Conservation (phyloP, 805 yeast genomes). For the Zygosaccharomyces kombuchaensis region DNA sequence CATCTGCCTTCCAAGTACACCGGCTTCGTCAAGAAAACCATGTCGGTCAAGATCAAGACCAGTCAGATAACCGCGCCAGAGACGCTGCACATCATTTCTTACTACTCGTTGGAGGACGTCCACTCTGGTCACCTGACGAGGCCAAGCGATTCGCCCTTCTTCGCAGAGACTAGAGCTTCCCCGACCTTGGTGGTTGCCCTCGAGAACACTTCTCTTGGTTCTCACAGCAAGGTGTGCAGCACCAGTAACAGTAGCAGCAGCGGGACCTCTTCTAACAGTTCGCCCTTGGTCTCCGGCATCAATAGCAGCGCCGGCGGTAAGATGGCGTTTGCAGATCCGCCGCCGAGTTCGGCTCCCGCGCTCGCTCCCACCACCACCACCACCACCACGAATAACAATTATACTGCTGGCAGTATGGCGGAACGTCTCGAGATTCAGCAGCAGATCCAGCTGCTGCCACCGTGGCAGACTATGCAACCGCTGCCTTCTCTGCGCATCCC, state of each 20-base stretch:
- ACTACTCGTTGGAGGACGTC: slow-evolving; percentile 75
- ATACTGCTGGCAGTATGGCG: slow-evolving; percentile 23
- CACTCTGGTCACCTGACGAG: slow-evolving; percentile 48
- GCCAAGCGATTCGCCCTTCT: slow-evolving; percentile 51
- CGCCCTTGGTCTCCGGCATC: neutral
- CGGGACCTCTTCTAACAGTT: neutral
- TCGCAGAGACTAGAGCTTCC: slow-evolving; percentile 48
- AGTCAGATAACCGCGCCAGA: slow-evolving; percentile 10
- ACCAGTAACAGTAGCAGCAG: slow-evolving; percentile 23
- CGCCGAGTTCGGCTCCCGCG: slow-evolving; percentile 5
- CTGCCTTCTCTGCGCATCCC: slow-evolving; percentile 1
- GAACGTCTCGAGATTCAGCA: slow-evolving; percentile 21
- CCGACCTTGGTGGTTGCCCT: slow-evolving; percentile 51
- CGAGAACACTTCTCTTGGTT: slow-evolving; percentile 54
- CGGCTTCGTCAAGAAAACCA: slow-evolving; percentile 80
- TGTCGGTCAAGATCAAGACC: slow-evolving; percentile 54
- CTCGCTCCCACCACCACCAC: slow-evolving; percentile 7
- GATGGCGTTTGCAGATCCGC: neutral
- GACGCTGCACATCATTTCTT: slow-evolving; percentile 62
- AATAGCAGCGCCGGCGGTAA: neutral
- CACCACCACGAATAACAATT: slow-evolving; percentile 7
- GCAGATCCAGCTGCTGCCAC: slow-evolving; percentile 4
- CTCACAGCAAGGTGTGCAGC: slow-evolving; percentile 37
- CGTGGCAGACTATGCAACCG: slow-evolving; percentile 1
- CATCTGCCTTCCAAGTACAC: slow-evolving; percentile 21